Evolutionary conservation across 768 basidiomycete species (phyloP).

Genomic region (Mycena crocata): DNA sequence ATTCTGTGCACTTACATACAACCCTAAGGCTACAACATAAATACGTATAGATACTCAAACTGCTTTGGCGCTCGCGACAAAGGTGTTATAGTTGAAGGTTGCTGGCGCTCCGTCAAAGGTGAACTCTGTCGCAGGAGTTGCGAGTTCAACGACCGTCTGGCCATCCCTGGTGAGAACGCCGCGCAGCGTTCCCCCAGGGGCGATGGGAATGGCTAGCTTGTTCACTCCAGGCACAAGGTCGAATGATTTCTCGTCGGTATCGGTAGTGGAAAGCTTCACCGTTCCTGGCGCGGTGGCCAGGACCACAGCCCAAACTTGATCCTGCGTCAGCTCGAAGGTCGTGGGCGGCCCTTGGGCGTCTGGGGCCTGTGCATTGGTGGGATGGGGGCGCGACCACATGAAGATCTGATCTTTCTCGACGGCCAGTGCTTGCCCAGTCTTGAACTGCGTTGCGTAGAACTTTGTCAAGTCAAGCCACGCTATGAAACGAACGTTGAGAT

Average conservation of each 20-base stretch:
- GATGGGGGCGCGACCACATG: constrained; percentile 79
- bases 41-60: constrained; percentile 17
- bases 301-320: constrained; percentile 77
- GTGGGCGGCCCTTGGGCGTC: constrained; percentile 67
- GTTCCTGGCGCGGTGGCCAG: constrained; percentile 66
- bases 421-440: constrained; percentile 70
- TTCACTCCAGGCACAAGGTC: constrained; percentile 67
- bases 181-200: constrained; percentile 62
- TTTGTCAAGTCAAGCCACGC: constrained; percentile 74
- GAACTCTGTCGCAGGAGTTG: constrained; percentile 57
- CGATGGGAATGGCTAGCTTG: constrained; percentile 70
- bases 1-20: no score
- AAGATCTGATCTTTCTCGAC: constrained; percentile 71
- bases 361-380: constrained; percentile 62
- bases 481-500: constrained; percentile 36
- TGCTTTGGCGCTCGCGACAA: constrained; percentile 54
- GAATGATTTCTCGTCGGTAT: constrained; percentile 57
- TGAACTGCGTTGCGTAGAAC: constrained; percentile 79
- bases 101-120: constrained; percentile 64
- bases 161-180: constrained; percentile 62
- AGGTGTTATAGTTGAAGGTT: constrained; percentile 79
- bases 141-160: constrained; percentile 57
- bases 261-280: constrained; percentile 66
- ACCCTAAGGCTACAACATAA: constrained; percentile 17
- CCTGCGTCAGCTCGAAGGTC: constrained; percentile 69